These are phyloP conservation scores for Chrysoporthe austroafricana DNA, from an alignment of 2,329 filamentous ascomycete genomes.

Conservation along the genomic window DNA sequence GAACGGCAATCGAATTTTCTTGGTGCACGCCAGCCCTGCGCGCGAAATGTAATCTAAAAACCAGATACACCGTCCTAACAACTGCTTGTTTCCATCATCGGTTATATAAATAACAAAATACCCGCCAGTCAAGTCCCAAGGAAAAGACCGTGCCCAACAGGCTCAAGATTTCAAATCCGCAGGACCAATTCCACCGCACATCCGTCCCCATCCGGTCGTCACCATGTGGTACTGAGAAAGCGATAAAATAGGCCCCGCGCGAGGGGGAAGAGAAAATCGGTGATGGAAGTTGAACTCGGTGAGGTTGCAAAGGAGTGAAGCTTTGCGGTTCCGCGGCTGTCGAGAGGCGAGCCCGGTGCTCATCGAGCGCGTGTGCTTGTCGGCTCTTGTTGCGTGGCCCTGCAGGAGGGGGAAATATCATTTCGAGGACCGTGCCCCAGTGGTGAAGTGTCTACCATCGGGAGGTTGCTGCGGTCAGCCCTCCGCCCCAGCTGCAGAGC, in stretches of 20 bases:
- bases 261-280: neutral
- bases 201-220: slow-evolving; percentile 10
- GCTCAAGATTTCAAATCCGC: slow-evolving; percentile 6
- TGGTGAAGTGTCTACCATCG: slow-evolving; percentile 7
- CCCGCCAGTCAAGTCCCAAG: slow-evolving; percentile 14
- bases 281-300: neutral
- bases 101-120: neutral
- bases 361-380: slow-evolving; percentile 1
- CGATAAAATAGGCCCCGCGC: neutral
- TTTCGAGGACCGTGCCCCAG: neutral
- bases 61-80: neutral
- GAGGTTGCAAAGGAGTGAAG: neutral
- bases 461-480: neutral
- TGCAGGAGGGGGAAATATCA: neutral
- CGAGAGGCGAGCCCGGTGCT: slow-evolving; percentile 8
- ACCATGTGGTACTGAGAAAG: slow-evolving; percentile 1
- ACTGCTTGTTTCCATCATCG: slow-evolving; percentile 6
- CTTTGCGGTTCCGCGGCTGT: neutral
- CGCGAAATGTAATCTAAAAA: neutral
- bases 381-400: slow-evolving; percentile 5
- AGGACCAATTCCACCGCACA: neutral
- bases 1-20: neutral
- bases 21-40: neutral
- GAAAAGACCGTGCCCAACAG: slow-evolving; percentile 18
- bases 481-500: slow-evolving; percentile 10